Evolutionary conservation across 352 stramenopile genomes (phyloP).

Genomic region (Nothophytophthora sp.): DNA sequence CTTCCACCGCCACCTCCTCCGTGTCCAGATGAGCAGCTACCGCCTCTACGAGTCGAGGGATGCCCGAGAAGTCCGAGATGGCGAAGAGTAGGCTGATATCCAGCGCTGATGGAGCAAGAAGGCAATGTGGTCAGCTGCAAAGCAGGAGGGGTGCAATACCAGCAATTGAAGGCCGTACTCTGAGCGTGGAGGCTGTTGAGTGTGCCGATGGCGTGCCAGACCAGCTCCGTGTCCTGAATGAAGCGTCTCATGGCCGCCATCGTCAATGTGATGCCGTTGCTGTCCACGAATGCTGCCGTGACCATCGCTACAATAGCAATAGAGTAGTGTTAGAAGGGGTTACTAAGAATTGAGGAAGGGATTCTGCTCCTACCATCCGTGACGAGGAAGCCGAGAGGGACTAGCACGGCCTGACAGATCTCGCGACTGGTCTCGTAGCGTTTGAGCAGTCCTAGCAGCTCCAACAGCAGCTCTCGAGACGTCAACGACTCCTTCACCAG

Average conservation of each 20-base stretch:
- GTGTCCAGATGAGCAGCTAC: conserved; percentile 71
- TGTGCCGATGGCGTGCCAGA: conserved; percentile 73
- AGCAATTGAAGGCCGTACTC: conserved; percentile 29
- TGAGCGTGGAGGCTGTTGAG: conserved; percentile 67
- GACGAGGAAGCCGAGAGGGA: conserved; percentile 67
- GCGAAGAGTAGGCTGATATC: conserved; percentile 49
- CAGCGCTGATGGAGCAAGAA: conserved; percentile 24
- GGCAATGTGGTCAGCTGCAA: not conserved
- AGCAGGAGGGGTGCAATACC: too few relatives aligned
- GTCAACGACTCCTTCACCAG: conserved; percentile 71
- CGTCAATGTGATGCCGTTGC: conserved; percentile 59
- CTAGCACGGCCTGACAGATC: conserved; percentile 53
- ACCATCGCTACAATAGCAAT: conserved; percentile 34
- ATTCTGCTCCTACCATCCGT: conserved; percentile 44
- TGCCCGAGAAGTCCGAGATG: conserved; percentile 54
- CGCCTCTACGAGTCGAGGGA: conserved; percentile 60
- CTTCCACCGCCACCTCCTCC: conserved; percentile 74
- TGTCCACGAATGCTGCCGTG: conserved; percentile 59
- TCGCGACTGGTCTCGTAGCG: conserved; percentile 50
- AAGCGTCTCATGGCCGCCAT: conserved; percentile 54
- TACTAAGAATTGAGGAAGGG: not conserved
- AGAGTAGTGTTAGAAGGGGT: not conserved
- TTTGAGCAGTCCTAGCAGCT: conserved; percentile 58
- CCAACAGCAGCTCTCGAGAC: conserved; percentile 42
- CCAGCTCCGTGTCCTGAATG: conserved; percentile 59